phyloP scores from a whole-genome alignment of 2,329 filamentous ascomycete species.

The Blumeria graminis region DNA sequence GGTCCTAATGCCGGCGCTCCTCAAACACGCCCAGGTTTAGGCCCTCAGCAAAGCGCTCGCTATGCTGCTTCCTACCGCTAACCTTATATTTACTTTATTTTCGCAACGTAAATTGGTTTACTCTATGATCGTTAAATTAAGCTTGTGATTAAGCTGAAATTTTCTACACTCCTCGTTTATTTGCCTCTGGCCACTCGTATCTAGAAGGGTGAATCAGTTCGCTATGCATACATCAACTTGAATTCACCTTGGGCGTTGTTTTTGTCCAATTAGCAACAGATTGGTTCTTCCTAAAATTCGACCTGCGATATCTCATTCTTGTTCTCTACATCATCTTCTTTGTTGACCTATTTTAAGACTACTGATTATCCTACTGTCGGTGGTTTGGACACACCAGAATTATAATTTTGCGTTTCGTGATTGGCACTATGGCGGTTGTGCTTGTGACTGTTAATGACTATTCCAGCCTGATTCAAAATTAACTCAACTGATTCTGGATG shows the following conservation, averaged over 20 bases:
- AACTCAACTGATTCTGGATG: too few relatives aligned
- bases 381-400: slow-evolving; percentile 37
- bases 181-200: slow-evolving; percentile 16
- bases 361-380: slow-evolving; percentile 33
- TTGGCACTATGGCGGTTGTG: slow-evolving; percentile 8
- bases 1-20: slow-evolving; percentile 33
- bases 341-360: slow-evolving; percentile 18
- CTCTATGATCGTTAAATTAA: slow-evolving; percentile 13
- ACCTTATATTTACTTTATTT: slow-evolving; percentile 8
- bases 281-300: slow-evolving; percentile 7
- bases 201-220: slow-evolving; percentile 14
- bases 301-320: slow-evolving; percentile 14
- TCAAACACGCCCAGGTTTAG: slow-evolving; percentile 26
- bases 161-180: slow-evolving; percentile 5
- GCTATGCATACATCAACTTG: slow-evolving; percentile 12
- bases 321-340: slow-evolving; percentile 16
- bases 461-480: too few relatives aligned
- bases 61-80: slow-evolving; percentile 35
- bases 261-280: slow-evolving; percentile 7
- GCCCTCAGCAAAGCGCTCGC: slow-evolving; percentile 31
- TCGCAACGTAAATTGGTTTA: slow-evolving; percentile 9
- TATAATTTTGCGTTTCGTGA: slow-evolving; percentile 26
- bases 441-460: background rate
- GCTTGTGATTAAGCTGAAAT: background rate
- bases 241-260: slow-evolving; percentile 13